phyloP scores from a whole-genome alignment of 805 yeast species.

The Dipodascopsis tothii region DNA sequence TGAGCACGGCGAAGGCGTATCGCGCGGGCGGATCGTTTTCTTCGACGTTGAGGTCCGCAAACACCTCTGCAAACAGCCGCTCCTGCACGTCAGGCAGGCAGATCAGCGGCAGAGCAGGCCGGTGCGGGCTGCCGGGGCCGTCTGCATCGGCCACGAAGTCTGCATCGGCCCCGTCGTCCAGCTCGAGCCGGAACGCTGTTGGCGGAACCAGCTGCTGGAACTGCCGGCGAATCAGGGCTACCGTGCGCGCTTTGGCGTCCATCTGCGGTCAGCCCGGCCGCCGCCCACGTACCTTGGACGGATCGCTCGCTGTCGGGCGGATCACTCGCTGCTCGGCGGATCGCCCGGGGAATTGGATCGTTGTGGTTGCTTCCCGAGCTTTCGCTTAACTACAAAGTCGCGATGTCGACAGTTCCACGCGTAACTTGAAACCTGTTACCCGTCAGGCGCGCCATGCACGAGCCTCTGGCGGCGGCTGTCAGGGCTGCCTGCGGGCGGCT shows the following conservation, averaged over 20 bases:
- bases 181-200: slow-evolving; percentile 5
- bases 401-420: too few species aligned
- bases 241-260: not conserved
- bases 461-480: too few species aligned
- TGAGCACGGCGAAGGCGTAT: not conserved
- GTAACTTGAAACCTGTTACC: too few species aligned
- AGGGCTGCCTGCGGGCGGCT: too few species aligned
- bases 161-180: not conserved
- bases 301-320: too few species aligned
- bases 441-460: too few species aligned
- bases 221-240: slow-evolving; percentile 10
- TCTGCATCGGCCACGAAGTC: not conserved
- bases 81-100: slow-evolving; percentile 10
- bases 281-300: too few species aligned
- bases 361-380: too few species aligned
- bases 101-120: not conserved
- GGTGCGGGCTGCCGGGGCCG: not conserved
- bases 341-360: too few species aligned
- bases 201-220: slow-evolving; percentile 16
- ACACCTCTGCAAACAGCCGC: slow-evolving; percentile 2
- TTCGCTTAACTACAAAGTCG: too few species aligned
- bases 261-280: too few species aligned
- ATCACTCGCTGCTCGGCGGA: too few species aligned
- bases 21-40: not conserved
- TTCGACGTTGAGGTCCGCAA: not conserved